Base-by-base conservation (phyloP, 371 early-diverging fungal genomes). In the Umbelopsis sp. region DNA sequence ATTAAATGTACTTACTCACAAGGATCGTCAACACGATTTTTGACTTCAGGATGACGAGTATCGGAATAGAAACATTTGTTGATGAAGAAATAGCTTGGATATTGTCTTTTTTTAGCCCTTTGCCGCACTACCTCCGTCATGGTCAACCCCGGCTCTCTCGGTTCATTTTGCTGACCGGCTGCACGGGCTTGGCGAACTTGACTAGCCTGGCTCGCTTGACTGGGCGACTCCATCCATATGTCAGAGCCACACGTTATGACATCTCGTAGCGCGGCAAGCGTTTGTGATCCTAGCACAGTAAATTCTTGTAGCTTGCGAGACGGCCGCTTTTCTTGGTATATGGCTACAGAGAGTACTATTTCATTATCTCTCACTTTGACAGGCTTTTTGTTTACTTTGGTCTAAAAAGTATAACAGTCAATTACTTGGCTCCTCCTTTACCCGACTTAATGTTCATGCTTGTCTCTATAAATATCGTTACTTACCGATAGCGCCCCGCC, bases 211-310 rank as follows among this genome's bases (percentile, higher is more conserved):
- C 41, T 41, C 41, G 41, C 41, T 41, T 41, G 41, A 41, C 41
- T 41, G 7, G 41, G 41, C 7, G 44, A 41, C 12, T 63, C 44
- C 35, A 44, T 46, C 25, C 69, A 57, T 63, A 74, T 74, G 63
- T 80, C 78, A 18, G 66, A 51, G 3, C 72, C 63, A 70, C 88
- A 88, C 51, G 77, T 74, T 24, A 88, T 70, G 7, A 75, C 72
- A 65, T 86, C 86, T 37, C 87, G 78, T 18, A 88, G 53, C n/a
- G 65, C 75, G 1, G 80, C 64, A 14, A 88, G 38, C 0, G 68
- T 65, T 32, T 85, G 82, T 0, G 74, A 76, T 0, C 88, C 85
- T 37, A 86, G 66, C 1, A 86, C 65, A n/a, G 77, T 73, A 44
- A 83, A 81, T 52, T 84, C 83, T 63, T 83, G 85, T 62, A 74